phyloP scores from a whole-genome alignment of 768 basidiomycete genomes.

The Suillus tomentosus region DNA sequence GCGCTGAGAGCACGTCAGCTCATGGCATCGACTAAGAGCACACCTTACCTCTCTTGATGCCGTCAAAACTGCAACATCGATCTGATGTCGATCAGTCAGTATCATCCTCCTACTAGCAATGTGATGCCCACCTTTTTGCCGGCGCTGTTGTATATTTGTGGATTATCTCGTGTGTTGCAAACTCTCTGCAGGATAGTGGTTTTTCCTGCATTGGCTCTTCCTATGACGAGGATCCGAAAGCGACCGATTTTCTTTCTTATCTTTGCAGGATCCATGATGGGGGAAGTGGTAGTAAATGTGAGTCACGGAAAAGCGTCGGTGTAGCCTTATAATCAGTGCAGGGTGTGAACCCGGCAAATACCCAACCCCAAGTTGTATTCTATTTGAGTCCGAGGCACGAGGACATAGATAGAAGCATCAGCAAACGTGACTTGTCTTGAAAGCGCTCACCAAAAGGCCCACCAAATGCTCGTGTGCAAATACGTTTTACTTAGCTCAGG shows the following conservation, averaged over 20 bases:
- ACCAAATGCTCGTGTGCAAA: too few relatives aligned
- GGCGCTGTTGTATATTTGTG: constrained; percentile 26
- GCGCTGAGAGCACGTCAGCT: not conserved
- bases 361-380: too few relatives aligned
- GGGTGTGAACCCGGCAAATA: not conserved
- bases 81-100: not conserved
- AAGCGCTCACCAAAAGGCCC: too few relatives aligned
- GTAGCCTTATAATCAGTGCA: not conserved
- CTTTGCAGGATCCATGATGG: too few relatives aligned
- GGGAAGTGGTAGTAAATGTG: too few relatives aligned
- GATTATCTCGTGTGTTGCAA: constrained; percentile 37
- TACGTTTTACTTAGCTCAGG: too few relatives aligned
- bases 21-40: not conserved
- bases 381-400: too few relatives aligned
- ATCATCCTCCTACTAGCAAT: not conserved
- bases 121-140: constrained; percentile 20
- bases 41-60: constrained; percentile 4
- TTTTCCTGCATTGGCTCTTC: constrained; percentile 43
- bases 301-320: too few relatives aligned
- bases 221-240: constrained; percentile 43
- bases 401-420: too few relatives aligned
- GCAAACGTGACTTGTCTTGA: too few relatives aligned
- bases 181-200: constrained; percentile 42
- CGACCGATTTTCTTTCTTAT: constrained; percentile 14
- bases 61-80: not conserved